These are phyloP conservation scores for Penicillium alfredii DNA, from an alignment of 495 filamentous ascomycete species.

Conservation along the genomic window DNA sequence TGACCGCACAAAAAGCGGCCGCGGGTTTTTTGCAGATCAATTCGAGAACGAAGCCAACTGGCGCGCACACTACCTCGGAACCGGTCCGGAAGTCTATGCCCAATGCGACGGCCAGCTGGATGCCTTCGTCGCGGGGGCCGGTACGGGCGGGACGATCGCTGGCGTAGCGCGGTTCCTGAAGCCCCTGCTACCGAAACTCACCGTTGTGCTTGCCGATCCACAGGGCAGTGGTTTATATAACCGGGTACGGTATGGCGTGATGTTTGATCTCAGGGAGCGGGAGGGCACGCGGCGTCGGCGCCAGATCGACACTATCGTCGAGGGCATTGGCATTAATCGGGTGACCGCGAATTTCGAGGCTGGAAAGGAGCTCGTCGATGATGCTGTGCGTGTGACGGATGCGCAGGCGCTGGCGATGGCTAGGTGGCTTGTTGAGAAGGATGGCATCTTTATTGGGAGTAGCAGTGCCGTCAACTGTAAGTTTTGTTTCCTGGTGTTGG, in stretches of 20 bases:
- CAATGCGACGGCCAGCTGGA: conserved; percentile 75
- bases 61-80: conserved; percentile 72
- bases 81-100: conserved; percentile 79
- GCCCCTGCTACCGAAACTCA: conserved; percentile 53
- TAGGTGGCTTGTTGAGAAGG: conserved; percentile 88
- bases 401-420: conserved; percentile 90
- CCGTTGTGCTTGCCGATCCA: conserved; percentile 84
- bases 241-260: conserved; percentile 82
- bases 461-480: conserved; percentile 92
- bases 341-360: conserved; percentile 88
- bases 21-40: conserved; percentile 92
- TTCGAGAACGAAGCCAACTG: conserved; percentile 90
- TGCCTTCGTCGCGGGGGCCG: conserved; percentile 93
- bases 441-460: conserved; percentile 91
- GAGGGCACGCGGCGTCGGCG: conserved; percentile 83
- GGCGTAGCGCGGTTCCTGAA: conserved; percentile 82
- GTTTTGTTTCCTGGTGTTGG: conserved; percentile 20
- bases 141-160: conserved; percentile 89
- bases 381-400: conserved; percentile 88
- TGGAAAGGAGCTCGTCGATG: conserved; percentile 76
- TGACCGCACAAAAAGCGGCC: conserved; percentile 22
- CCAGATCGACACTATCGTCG: conserved; percentile 94
- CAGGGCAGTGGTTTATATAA: conserved; percentile 93
- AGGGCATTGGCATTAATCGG: conserved; percentile 92
- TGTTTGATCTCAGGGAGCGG: conserved; percentile 82